Percentiles rank a stretch among this genome's conserved stretches.
These are phyloP conservation scores for Populus tremula DNA, from an alignment of 345 rosid species.

Conservation along the genomic window DNA sequence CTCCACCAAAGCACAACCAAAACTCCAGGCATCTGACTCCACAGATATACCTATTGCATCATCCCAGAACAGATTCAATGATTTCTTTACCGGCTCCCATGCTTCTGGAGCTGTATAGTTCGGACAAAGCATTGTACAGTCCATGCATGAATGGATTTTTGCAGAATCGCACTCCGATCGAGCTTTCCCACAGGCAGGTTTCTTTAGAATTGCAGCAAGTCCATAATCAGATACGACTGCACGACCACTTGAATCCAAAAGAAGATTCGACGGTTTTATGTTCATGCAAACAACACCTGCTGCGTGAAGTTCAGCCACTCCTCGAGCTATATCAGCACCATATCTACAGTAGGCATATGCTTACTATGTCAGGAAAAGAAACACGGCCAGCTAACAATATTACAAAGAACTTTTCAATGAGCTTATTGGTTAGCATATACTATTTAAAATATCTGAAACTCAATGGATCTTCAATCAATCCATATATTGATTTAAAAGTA, in stretches of 20 bases:
- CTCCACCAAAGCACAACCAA: slow-evolving; percentile 97
- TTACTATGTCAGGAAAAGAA: neutral
- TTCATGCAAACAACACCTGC: slow-evolving; percentile 97
- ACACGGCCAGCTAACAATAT: neutral
- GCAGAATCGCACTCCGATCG: slow-evolving; percentile 51
- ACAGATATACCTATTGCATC: slow-evolving; percentile 85
- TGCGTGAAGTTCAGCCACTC: slow-evolving; percentile 95
- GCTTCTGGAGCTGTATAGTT: slow-evolving; percentile 96
- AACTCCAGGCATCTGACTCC: slow-evolving; percentile 99
- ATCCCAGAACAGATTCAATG: slow-evolving; percentile 84
- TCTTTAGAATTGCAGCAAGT: slow-evolving; percentile 82
- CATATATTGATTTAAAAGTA: neutral
- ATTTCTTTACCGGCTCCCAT: slow-evolving; percentile 95
- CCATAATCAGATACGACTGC: slow-evolving; percentile 96
- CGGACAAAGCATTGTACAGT: slow-evolving; percentile 81
- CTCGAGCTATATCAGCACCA: slow-evolving; percentile 91
- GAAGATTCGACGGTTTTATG: slow-evolving; percentile 93
- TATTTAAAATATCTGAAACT: neutral
- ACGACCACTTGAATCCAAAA: slow-evolving; percentile 70
- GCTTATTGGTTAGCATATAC: neutral
- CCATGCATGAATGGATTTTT: slow-evolving; percentile 71
- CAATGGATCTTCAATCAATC: neutral
- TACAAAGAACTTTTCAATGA: neutral
- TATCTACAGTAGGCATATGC: slow-evolving; percentile 51
- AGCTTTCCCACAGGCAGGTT: slow-evolving; percentile 73